These are phyloP conservation scores for Warburgia ugandensis DNA, from an alignment of 164 flowering plant species.

Conservation along the genomic window DNA sequence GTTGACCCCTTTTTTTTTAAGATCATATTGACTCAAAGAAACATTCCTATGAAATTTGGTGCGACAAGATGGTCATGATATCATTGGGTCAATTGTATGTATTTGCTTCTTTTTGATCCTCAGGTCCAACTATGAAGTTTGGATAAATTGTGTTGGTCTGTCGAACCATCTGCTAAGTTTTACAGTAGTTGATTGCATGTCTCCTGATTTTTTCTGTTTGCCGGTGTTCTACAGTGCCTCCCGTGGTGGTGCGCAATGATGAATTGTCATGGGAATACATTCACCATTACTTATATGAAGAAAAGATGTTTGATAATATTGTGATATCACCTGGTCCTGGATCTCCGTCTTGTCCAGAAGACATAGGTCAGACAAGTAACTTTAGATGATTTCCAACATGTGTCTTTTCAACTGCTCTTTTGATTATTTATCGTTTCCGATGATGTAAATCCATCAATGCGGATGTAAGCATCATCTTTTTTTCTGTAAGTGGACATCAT, in stretches of 20 bases:
- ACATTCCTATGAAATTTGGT: no score
- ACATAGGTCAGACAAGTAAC: slow-evolving; percentile 58
- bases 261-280: slow-evolving; percentile 82
- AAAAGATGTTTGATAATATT: slow-evolving; percentile 84
- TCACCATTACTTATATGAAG: slow-evolving; percentile 58
- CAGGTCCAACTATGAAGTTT: no score
- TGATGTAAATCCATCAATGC: background rate
- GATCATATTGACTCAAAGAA: no score
- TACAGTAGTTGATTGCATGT: background rate
- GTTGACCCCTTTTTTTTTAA: no score
- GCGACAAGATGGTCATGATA: no score
- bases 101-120: no score
- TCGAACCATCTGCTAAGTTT: background rate
- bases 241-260: slow-evolving; percentile 84
- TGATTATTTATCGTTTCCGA: no score
- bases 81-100: no score
- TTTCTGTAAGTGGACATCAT: background rate
- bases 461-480: background rate
- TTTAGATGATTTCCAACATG: background rate
- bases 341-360: slow-evolving; percentile 72
- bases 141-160: no score
- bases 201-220: background rate
- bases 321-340: slow-evolving; percentile 99
- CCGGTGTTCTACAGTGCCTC: slow-evolving; percentile 51
- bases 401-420: background rate